Percentiles rank a stretch among this genome's conserved stretches.
Conservation (phyloP, 768 basidiomycete genomes). For the Kwoniella sp. region DNA sequence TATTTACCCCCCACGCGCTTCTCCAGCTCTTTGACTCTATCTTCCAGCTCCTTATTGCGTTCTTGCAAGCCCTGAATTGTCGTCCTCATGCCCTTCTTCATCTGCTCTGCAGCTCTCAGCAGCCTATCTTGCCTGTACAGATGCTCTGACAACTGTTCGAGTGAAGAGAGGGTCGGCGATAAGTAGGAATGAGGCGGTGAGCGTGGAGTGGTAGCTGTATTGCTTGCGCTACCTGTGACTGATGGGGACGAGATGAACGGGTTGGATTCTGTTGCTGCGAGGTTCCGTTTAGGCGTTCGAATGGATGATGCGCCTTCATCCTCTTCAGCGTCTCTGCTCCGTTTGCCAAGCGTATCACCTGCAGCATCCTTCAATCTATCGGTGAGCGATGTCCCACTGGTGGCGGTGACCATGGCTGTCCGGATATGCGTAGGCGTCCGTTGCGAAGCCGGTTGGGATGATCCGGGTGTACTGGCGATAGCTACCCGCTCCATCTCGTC, state of each 20-base stretch:
- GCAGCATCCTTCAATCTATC: slow-evolving; percentile 27
- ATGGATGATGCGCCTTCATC: background rate
- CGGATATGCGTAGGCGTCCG: slow-evolving; percentile 1
- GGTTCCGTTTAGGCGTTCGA: slow-evolving; percentile 26
- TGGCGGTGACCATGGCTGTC: slow-evolving; percentile 2
- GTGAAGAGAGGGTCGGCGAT: slow-evolving; percentile 26
- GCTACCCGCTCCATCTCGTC: slow-evolving; percentile 44
- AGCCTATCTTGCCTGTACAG: slow-evolving; percentile 43
- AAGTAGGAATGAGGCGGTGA: slow-evolving; percentile 30
- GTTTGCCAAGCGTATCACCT: slow-evolving; percentile 28
- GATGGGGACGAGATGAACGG: slow-evolving; percentile 30
- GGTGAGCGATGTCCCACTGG: slow-evolving; percentile 12
- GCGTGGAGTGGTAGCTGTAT: slow-evolving; percentile 9
- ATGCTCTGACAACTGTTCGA: slow-evolving; percentile 39
- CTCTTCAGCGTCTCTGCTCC: slow-evolving; percentile 30
- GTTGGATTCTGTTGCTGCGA: slow-evolving; percentile 8
- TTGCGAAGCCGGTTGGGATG: slow-evolving; percentile 28
- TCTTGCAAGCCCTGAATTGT: slow-evolving; percentile 36
- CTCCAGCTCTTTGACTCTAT: slow-evolving; percentile 22
- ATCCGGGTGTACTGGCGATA: slow-evolving; percentile 36
- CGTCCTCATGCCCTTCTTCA: slow-evolving; percentile 43
- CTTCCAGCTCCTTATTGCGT: slow-evolving; percentile 33
- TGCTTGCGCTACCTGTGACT: background rate
- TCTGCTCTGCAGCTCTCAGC: slow-evolving; percentile 38
- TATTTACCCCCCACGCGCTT: background rate